A percentile compares a stretch with the other conserved stretches of the same genome.
phyloP scores from a whole-genome alignment of 2,329 filamentous ascomycete genomes.

The Penicillium sp. region DNA sequence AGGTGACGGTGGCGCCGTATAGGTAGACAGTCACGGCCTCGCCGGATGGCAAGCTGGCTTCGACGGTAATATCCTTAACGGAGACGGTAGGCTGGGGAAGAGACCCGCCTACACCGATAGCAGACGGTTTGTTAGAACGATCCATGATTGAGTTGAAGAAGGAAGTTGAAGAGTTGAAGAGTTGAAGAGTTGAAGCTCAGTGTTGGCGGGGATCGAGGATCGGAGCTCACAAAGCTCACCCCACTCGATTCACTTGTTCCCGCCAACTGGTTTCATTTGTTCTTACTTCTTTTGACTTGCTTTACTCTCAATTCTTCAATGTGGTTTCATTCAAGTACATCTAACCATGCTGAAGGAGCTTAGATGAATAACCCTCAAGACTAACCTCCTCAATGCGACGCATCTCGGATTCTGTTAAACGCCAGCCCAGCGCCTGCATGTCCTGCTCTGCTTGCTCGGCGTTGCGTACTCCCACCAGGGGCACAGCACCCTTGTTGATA shows the following conservation, averaged over 20 bases:
- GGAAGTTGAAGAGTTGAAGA: neutral
- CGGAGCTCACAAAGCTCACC: neutral
- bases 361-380: constrained; percentile 38
- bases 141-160: constrained; percentile 50
- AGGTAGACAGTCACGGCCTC: constrained; percentile 82
- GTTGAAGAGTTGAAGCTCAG: constrained; percentile 1
- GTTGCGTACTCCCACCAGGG: constrained; percentile 42
- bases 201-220: constrained; percentile 14
- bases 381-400: constrained; percentile 40
- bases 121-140: constrained; percentile 75
- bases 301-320: neutral
- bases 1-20: constrained; percentile 87
- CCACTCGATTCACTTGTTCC: neutral
- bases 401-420: constrained; percentile 42
- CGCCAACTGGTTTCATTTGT: neutral
- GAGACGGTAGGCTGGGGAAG: constrained; percentile 73
- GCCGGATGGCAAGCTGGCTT: constrained; percentile 76
- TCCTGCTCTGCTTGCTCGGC: constrained; percentile 41
- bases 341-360: constrained; percentile 44
- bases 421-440: constrained; percentile 41
- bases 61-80: constrained; percentile 67
- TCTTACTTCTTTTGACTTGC: no score
- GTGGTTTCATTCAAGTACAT: neutral
- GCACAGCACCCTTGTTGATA: constrained; percentile 44
- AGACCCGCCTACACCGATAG: constrained; percentile 68